Conservation (phyloP, 345 rosid species). For the Bretschneidera sinensis region DNA sequence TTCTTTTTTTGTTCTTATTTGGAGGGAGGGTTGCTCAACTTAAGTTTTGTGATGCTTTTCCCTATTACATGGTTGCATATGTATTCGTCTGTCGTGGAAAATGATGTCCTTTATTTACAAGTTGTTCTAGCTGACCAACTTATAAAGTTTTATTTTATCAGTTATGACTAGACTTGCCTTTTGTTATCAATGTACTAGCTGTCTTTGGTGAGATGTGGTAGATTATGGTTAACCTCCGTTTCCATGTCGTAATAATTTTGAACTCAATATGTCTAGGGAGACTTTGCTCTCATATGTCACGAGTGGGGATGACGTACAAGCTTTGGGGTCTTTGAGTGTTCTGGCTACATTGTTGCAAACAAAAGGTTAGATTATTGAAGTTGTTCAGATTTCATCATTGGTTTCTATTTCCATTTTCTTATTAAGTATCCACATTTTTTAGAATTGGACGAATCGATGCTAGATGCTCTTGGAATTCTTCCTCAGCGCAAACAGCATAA, state of each 20-base stretch:
- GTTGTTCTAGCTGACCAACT: too few species aligned
- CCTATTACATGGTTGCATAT: too few species aligned
- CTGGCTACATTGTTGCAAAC: conserved; percentile 92
- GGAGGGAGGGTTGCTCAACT: too few species aligned
- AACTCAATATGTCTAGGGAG: conserved; percentile 56
- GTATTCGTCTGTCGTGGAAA: too few species aligned
- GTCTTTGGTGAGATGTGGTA: too few species aligned
- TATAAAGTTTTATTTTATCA: too few species aligned
- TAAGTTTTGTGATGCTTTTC: too few species aligned
- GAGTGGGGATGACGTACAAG: conserved; percentile 68
- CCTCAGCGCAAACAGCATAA: conserved; percentile 96
- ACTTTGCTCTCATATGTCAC: conserved; percentile 61
- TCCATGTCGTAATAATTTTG: not conserved
- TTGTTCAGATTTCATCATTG: conserved; percentile 12
- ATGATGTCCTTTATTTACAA: too few species aligned
- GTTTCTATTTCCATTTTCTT: conserved; percentile 17
- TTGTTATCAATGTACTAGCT: too few species aligned
- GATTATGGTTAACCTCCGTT: too few species aligned
- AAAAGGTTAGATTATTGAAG: conserved; percentile 63
- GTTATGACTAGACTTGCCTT: not conserved
- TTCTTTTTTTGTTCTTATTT: too few species aligned
- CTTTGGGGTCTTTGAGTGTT: conserved; percentile 75
- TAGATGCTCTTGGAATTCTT: conserved; percentile 96
- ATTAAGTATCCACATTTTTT: conserved; percentile 19
- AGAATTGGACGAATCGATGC: conserved; percentile 96